These are phyloP conservation scores for Phragmites australis DNA, from an alignment of 176 grass and related monocot species.

Conservation along the genomic window DNA sequence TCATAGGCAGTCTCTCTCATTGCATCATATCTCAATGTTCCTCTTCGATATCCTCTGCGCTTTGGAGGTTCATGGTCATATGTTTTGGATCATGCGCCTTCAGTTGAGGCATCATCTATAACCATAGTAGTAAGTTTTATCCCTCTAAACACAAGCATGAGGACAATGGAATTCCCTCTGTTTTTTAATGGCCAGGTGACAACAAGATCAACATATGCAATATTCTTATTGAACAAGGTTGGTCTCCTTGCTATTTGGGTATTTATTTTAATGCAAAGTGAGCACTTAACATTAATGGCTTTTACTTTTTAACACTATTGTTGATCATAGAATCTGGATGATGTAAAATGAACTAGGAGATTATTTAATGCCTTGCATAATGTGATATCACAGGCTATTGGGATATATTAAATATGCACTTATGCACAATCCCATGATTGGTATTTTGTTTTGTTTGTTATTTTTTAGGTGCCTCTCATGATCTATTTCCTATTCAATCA, in stretches of 20 bases:
- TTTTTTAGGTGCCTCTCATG: too few species aligned
- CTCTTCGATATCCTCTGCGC: constrained; percentile 76
- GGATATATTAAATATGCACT: too few species aligned
- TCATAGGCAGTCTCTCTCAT: constrained; percentile 66
- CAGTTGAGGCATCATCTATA: constrained; percentile 55
- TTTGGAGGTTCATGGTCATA: constrained; percentile 78
- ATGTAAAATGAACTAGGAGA: not conserved
- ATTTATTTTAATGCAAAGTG: not conserved
- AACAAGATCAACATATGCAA: constrained; percentile 83
- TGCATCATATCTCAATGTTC: constrained; percentile 71
- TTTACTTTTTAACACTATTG: not conserved
- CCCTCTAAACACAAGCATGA: constrained; percentile 32
- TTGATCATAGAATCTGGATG: not conserved
- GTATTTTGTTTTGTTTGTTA: too few species aligned
- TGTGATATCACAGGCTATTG: too few species aligned
- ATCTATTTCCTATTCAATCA: constrained; percentile 1
- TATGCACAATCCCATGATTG: too few species aligned
- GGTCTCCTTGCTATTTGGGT: not conserved
- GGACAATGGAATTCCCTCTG: constrained; percentile 71
- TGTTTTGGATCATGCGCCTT: constrained; percentile 72
- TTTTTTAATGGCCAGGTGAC: constrained; percentile 84
- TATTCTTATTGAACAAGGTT: constrained; percentile 97
- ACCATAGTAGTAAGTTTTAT: constrained; percentile 44
- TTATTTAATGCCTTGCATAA: too few species aligned
- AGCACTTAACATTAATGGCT: not conserved